Evolutionary conservation across 495 filamentous ascomycete species (phyloP), one percentile per base, ranked within the genome.

Genomic region (Achaetomiella virescens): DNA sequence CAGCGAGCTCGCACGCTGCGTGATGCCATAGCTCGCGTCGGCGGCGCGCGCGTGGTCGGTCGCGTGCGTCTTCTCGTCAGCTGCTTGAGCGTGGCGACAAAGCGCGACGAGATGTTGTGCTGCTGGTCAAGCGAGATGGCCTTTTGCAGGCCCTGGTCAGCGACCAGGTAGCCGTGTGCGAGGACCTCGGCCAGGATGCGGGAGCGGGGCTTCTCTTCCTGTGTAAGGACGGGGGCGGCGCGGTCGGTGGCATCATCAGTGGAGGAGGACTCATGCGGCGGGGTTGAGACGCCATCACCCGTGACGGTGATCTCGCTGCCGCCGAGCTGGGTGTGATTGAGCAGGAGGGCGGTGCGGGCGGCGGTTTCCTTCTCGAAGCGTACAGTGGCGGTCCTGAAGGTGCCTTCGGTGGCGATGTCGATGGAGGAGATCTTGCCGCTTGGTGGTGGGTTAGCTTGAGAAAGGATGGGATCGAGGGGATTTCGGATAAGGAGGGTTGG

Each of bases 301-400:
- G 84, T 77, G 56, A 98, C 93, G 41, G 83, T 76, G 54, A 98
- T 91, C 51, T 90, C 80, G 45, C 85, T 84, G 36, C 82, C 71
- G 61, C 92, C 91, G 48, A 98, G 85, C 72, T 90, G 85, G 61
- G 95, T 97, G 71, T 95, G 89, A 71, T 98, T 91, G 52, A 98
- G 86, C 49, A 98, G 89, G 25, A 96, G 87, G 17, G 93, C 93
- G 22, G 93, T 98, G 72, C 95, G 95, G 14, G 92, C 90, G 12
- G 93, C 93, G 22, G 91, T 90, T 61, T 91, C 84, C 74, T 96
- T 96, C 74, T 97, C 95, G 64, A 97, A 98, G 33, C 87, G 95
- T 31, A 98, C 90, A 21, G 85, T 87, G 55, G 93, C 95, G 61
- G 83, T 85, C 72, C 96, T 86, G 52, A 78, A 75, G 49, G 81